Base-by-base conservation (phyloP, 805 yeast species). In the Lachancea cidri region DNA sequence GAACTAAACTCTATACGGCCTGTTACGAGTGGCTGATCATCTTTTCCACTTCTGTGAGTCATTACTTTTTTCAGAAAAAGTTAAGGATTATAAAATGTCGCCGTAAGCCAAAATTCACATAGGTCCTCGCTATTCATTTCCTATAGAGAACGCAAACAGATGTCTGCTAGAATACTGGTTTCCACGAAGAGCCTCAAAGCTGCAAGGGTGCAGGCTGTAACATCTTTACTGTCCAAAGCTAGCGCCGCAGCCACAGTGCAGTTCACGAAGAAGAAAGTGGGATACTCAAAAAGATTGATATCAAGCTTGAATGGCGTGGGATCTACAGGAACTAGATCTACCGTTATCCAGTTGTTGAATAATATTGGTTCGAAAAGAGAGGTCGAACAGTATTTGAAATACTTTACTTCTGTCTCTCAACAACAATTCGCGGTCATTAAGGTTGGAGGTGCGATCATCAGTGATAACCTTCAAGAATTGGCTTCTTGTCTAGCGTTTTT, bases 381-480 rank as follows among this genome's bases (percentile, higher is more conserved):
- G 67, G 98, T 93, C 33, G 98, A 93, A 64, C 99, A 93, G 66
- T 93, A 93, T 66, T 76, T 93, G 58, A 89, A 88, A 64, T 91
- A 91, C 65, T 93, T 93, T 73, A 89, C 98, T 1, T 87, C 96
- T 24, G 98, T 93, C 14, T 82, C 88, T 4, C 89, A 88, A 53
- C 98, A 93, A 62, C 97, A 93, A 58, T 93, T 93, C 57, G 99
- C 99, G 3, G 96, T 93, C 33, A 93, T 93, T 66, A 93, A 93
- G 64, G 98, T 93, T 33, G 99, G 99, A 31, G 99, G 99, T 49
- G 99, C 98, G 29, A 91, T 93, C 57, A 93, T 93, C 64, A 91
- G 98, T 35, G 94, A 93, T 53, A 93, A 91, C 55, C 70, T 93
- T 48, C 84, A 88, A 7, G 96, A 91, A 67, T 71, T 93, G 53